phyloP scores from a whole-genome alignment of 2,329 filamentous ascomycete genomes.

The Neonectria coccinea region DNA sequence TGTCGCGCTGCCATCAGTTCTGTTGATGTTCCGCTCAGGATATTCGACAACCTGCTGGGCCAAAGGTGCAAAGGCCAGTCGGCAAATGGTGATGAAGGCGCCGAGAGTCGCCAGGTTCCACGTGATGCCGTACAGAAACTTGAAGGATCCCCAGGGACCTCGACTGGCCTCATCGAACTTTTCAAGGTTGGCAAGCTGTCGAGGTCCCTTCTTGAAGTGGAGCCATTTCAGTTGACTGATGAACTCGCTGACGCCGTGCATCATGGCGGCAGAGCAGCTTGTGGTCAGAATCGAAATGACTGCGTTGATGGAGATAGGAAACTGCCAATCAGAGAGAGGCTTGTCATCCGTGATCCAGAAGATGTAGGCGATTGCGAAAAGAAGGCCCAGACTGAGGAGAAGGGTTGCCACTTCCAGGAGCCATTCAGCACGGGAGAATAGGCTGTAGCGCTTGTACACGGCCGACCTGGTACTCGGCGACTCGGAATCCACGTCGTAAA shows the following conservation, averaged over 20 bases:
- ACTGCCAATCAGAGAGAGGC: conserved; percentile 21
- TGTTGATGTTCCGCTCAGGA: conserved; percentile 7
- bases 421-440: conserved; percentile 8
- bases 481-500: conserved; percentile 11
- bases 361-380: conserved; percentile 3
- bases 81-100: conserved; percentile 21
- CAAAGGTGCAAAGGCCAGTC: conserved; percentile 21
- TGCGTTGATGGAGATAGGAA: conserved; percentile 23
- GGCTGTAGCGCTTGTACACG: conserved; percentile 11
- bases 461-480: neutral
- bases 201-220: conserved; percentile 16
- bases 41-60: conserved; percentile 19
- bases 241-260: conserved; percentile 28
- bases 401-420: neutral
- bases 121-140: conserved; percentile 7
- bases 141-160: conserved; percentile 19
- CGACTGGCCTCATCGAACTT: conserved; percentile 30
- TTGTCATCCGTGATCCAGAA: conserved; percentile 15
- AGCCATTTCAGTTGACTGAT: conserved; percentile 34
- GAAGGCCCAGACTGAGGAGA: neutral
- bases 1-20: neutral
- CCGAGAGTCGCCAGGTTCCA: conserved; percentile 30
- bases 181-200: conserved; percentile 12
- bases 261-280: conserved; percentile 15
- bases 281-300: conserved; percentile 24